Evolutionary conservation across 176 grass and related monocot genomes (phyloP).

Genomic region (Tillandsia leiboldiana): DNA sequence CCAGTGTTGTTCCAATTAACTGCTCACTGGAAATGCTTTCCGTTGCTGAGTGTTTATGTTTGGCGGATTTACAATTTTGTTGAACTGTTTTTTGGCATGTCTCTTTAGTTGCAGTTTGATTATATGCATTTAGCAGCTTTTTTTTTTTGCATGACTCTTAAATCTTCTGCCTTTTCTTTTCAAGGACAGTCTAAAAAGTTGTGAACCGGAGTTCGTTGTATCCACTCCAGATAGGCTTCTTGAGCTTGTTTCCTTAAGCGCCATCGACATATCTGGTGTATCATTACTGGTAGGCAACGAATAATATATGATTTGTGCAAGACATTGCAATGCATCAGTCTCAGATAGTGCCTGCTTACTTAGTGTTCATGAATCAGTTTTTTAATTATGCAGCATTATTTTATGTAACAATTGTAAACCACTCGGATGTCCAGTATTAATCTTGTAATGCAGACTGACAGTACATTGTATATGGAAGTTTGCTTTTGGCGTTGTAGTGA

Average conservation of each 20-base stretch:
- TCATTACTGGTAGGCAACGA: constrained; percentile 72
- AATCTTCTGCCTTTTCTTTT: constrained; percentile 10
- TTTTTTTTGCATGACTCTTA: not conserved
- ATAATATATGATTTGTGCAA: not conserved
- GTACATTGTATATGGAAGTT: not conserved
- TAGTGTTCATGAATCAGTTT: not conserved
- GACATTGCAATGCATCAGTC: not conserved
- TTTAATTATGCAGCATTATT: not conserved
- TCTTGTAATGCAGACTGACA: not conserved
- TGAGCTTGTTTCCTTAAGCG: constrained; percentile 55
- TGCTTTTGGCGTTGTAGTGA: not conserved
- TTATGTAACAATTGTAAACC: not conserved
- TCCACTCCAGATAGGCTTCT: constrained; percentile 70
- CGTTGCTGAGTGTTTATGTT: not conserved
- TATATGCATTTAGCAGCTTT: not conserved
- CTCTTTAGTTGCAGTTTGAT: not conserved
- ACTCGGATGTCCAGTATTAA: not conserved
- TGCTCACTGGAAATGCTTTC: no score
- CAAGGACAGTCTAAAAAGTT: constrained; percentile 51
- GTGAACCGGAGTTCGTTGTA: constrained; percentile 87
- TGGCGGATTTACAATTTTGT: not conserved
- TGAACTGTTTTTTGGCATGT: not conserved
- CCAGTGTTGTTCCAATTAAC: no score
- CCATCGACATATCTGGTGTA: constrained; percentile 60
- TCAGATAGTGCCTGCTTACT: not conserved